A percentile compares a stretch with the other conserved stretches of the same genome.
Conservation (phyloP, 1,139 yeast species). For the Taphrina betulina region DNA sequence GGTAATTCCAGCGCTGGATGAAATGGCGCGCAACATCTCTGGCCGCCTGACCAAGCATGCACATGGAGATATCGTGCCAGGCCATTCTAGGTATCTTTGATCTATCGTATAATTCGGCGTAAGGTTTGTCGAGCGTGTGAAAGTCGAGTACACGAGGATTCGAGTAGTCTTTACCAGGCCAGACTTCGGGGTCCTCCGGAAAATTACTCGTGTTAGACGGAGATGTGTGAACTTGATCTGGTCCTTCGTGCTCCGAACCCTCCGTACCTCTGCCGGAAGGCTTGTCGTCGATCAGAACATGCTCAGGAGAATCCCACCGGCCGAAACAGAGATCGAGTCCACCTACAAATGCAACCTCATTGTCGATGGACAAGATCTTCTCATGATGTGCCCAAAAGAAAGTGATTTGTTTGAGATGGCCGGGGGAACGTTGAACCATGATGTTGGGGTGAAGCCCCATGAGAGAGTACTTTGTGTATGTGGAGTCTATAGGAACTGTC, state of each 20-base stretch:
- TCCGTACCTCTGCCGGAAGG: slow-evolving; percentile 34
- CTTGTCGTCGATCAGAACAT: slow-evolving; percentile 75
- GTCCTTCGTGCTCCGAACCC: slow-evolving; percentile 9
- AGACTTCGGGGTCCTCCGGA: slow-evolving; percentile 53
- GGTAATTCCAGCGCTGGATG: slow-evolving; percentile 96
- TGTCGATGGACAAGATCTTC: slow-evolving; percentile 81
- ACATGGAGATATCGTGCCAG: slow-evolving; percentile 99
- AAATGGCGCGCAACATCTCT: slow-evolving; percentile 90
- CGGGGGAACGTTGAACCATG: slow-evolving; percentile 90
- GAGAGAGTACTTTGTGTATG: slow-evolving; percentile 90
- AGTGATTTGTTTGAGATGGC: slow-evolving; percentile 88
- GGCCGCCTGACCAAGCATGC: slow-evolving; percentile 93
- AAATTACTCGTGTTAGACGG: slow-evolving; percentile 47
- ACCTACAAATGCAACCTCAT: slow-evolving; percentile 85
- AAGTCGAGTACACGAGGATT: slow-evolving; percentile 93
- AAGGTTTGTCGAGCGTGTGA: slow-evolving; percentile 74
- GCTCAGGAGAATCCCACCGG: slow-evolving; percentile 95
- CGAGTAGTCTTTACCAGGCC: slow-evolving; percentile 97
- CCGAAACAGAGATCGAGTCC: slow-evolving; percentile 96
- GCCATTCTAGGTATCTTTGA: slow-evolving; percentile 88
- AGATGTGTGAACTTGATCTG: slow-evolving; percentile 11
- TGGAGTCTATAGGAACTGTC: slow-evolving; percentile 89
- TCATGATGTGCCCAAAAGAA: slow-evolving; percentile 99
- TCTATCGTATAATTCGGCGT: slow-evolving; percentile 89
- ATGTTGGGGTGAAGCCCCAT: slow-evolving; percentile 81